Evolutionary conservation across 768 basidiomycete genomes (phyloP), one percentile per base, ranked within the genome.

Genomic region (Tubosaeta sp.): DNA sequence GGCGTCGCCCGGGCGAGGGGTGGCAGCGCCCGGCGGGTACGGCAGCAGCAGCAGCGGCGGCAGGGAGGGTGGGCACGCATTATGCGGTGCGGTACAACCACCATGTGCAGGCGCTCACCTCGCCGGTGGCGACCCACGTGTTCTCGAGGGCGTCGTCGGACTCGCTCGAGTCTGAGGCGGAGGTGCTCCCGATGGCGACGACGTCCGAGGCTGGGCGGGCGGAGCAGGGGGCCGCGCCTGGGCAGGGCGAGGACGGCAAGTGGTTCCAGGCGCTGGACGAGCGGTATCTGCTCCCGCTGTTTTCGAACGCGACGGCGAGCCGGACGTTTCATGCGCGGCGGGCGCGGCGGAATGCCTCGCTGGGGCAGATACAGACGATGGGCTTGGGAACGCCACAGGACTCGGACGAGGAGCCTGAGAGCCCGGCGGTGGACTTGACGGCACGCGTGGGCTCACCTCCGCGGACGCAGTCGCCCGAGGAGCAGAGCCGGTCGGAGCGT

Each of bases 221-320:
- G n/a, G 49, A 52, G 35, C 57, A 48, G 22, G 62, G 22, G 55
- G 29, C 59, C n/a, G 59, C 71, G 5, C 48, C 46, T 29, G 29
- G 6, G 29, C 29, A 29, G 25, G 77, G 73, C 5, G 86, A 88
- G 52, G 92, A 95, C 48, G 86, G 90, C 27, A 90, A 91, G 67
- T 97, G 94, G 93, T 97, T 97, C 84, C 93, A 94, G 60, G 79
- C 86, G 42, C 72, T 99, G 35, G 95, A 99, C 70, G 94, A 99
- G 72, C 80, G 92, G 58, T 99, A 95, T 67, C 74, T 99, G 17
- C 71, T 98, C 3, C 95, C 95, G 19, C 74, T 97, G 34, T 98
- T 93, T 74, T 91, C 91, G 44, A 94, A 94, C 63, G 90, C 89
- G 14, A 92, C 91, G 0, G 91, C 91, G 16, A 90, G 87, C 57